A percentile compares a stretch with the other conserved stretches of the same genome.
phyloP scores from a whole-genome alignment of 2,329 filamentous ascomycete genomes.

The Nemania sp. region DNA sequence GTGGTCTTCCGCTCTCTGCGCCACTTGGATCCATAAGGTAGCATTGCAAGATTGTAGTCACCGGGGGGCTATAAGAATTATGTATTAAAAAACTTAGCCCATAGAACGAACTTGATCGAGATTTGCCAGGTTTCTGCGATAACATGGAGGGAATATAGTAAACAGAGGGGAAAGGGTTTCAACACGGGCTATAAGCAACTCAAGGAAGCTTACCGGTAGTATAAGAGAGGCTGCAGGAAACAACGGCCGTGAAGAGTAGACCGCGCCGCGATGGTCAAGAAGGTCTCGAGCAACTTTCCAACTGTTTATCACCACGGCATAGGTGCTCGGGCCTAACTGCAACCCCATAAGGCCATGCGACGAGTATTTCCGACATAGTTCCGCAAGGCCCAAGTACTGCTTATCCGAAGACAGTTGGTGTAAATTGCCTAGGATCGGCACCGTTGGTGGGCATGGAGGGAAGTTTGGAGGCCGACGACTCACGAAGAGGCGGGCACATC shows the following conservation, averaged over 20 bases:
- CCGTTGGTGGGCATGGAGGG: slow-evolving; percentile 29
- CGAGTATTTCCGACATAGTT: slow-evolving; percentile 24
- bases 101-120: background rate
- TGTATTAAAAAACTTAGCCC: background rate
- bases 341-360: slow-evolving; percentile 31
- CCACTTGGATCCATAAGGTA: slow-evolving; percentile 29
- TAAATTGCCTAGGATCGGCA: slow-evolving; percentile 32
- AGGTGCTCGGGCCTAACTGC: slow-evolving; percentile 26
- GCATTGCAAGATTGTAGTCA: slow-evolving; percentile 29
- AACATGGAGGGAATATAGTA: too few relatives aligned
- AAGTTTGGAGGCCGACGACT: slow-evolving; percentile 16
- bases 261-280: slow-evolving; percentile 30
- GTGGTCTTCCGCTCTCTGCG: slow-evolving; percentile 29
- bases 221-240: slow-evolving; percentile 22
- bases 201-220: slow-evolving; percentile 12
- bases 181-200: background rate
- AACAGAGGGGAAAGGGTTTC: background rate
- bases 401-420: slow-evolving; percentile 30
- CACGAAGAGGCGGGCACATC: background rate
- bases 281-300: slow-evolving; percentile 32
- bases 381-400: slow-evolving; percentile 27
- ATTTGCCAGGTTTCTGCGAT: background rate
- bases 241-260: slow-evolving; percentile 33
- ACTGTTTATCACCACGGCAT: slow-evolving; percentile 31
- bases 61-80: slow-evolving; percentile 13